Evolutionary conservation across 768 basidiomycete species (phyloP).

Genomic region (Strobilomyces dryophilus): DNA sequence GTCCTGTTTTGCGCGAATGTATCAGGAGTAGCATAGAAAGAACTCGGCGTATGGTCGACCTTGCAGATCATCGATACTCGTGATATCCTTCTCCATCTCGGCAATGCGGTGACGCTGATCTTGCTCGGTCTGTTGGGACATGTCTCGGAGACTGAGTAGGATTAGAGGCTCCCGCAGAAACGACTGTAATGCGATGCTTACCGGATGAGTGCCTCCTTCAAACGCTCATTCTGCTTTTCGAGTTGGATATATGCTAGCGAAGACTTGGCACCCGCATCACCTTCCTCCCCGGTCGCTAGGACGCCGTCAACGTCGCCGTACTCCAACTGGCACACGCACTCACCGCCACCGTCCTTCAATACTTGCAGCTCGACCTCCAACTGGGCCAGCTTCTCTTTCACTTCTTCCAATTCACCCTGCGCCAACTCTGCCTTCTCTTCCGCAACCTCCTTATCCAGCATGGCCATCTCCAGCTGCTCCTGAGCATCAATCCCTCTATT

Average conservation of each 20-base stretch:
- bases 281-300: constrained; percentile 26
- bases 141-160: constrained; percentile 68
- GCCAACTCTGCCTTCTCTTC: constrained; percentile 87
- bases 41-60: constrained; percentile 36
- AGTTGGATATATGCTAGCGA: constrained; percentile 77
- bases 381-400: constrained; percentile 74
- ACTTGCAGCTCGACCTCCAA: constrained; percentile 82
- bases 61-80: constrained; percentile 74
- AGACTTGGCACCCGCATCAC: constrained; percentile 41
- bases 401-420: constrained; percentile 71
- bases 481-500: constrained; percentile 68
- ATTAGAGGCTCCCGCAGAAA: background rate
- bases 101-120: constrained; percentile 76
- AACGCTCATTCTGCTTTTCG: constrained; percentile 92
- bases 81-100: constrained; percentile 89
- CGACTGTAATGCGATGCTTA: constrained; percentile 28
- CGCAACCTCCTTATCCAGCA: constrained; percentile 94
- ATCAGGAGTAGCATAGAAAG: constrained; percentile 1
- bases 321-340: background rate
- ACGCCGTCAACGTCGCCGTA: constrained; percentile 2
- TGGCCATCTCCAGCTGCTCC: constrained; percentile 92
- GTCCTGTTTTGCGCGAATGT: constrained; percentile 40
- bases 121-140: constrained; percentile 82
- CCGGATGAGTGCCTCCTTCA: constrained; percentile 93
- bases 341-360: constrained; percentile 54